Percentiles rank a stretch among this genome's conserved stretches.
These are phyloP conservation scores for Trichoderma simmonsii DNA, from an alignment of 2,329 filamentous ascomycete genomes.

Conservation along the genomic window DNA sequence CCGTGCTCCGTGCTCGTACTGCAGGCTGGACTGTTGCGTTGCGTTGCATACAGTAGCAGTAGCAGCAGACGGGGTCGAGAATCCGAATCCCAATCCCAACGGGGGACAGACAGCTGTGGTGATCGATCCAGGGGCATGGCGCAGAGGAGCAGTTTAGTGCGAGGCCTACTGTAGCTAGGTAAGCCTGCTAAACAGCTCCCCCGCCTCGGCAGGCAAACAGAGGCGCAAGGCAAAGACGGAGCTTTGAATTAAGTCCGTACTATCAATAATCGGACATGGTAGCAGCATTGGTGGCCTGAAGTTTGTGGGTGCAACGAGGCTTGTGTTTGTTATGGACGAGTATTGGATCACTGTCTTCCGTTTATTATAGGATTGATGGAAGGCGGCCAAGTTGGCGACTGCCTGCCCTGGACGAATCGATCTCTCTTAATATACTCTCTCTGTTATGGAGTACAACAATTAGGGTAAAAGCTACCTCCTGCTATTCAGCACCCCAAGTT, in stretches of 20 bases:
- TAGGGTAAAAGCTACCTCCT: neutral
- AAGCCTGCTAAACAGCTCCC: neutral
- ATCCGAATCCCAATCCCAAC: conserved; percentile 3
- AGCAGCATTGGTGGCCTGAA: neutral
- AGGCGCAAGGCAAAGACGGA: neutral
- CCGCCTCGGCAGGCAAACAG: neutral
- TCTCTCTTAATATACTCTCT: neutral
- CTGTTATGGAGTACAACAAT: neutral
- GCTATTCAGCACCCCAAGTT: no score
- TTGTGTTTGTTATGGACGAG: neutral
- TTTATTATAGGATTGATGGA: neutral
- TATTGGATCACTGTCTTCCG: neutral
- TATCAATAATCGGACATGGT: neutral
- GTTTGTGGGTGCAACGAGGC: no score
- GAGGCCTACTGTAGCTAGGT: neutral
- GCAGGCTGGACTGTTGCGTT: neutral
- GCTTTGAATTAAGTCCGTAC: neutral
- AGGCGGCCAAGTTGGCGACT: neutral
- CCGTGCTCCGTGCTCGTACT: conserved; percentile 8
- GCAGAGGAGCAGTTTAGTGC: conserved; percentile 1
- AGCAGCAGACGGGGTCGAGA: neutral
- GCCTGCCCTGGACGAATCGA: no score
- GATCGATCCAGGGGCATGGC: conserved; percentile 11
- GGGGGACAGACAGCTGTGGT: neutral
- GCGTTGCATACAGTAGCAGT: neutral